Percentiles rank a stretch among this genome's conserved stretches.
Conservation (phyloP, 495 filamentous ascomycete genomes). For the Podospora anserina region DNA sequence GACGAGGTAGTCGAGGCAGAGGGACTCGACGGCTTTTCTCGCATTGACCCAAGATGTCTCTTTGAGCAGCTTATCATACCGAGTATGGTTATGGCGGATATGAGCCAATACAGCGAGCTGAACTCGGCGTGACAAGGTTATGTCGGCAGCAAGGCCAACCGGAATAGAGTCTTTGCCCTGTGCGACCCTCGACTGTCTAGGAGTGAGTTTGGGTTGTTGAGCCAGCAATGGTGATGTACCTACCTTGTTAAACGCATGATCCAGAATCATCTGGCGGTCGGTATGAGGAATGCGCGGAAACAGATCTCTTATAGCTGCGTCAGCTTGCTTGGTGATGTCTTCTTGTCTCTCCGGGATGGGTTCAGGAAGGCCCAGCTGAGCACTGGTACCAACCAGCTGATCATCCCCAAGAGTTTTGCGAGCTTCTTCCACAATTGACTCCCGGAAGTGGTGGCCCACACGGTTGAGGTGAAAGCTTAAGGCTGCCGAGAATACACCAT, state of each 20-base stretch:
- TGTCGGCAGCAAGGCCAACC: constrained; percentile 66
- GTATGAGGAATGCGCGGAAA: constrained; percentile 82
- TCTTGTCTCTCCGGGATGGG: constrained; percentile 56
- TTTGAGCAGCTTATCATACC: constrained; percentile 76
- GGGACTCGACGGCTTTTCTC: constrained; percentile 63
- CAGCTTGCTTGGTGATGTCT: constrained; percentile 68
- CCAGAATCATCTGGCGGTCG: constrained; percentile 73
- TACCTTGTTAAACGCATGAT: constrained; percentile 82
- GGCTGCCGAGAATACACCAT: constrained; percentile 12
- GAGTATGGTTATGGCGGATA: constrained; percentile 80
- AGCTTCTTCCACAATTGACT: constrained; percentile 50
- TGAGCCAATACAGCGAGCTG: constrained; percentile 83
- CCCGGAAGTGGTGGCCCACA: constrained; percentile 72
- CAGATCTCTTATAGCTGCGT: constrained; percentile 70
- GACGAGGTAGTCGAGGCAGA: constrained; percentile 67
- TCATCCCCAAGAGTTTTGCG: constrained; percentile 30
- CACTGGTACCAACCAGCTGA: constrained; percentile 19
- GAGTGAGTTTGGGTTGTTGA: constrained; percentile 8
- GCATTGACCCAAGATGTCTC: constrained; percentile 64
- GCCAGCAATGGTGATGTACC: constrained; percentile 14
- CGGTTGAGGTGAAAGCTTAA: constrained; percentile 60
- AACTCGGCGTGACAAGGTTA: constrained; percentile 68
- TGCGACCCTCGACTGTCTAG: constrained; percentile 12
- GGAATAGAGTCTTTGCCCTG: constrained; percentile 43
- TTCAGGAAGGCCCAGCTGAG: constrained; percentile 39